Conservation (phyloP, 106 monocot species). For the Apostasia ramifera region DNA sequence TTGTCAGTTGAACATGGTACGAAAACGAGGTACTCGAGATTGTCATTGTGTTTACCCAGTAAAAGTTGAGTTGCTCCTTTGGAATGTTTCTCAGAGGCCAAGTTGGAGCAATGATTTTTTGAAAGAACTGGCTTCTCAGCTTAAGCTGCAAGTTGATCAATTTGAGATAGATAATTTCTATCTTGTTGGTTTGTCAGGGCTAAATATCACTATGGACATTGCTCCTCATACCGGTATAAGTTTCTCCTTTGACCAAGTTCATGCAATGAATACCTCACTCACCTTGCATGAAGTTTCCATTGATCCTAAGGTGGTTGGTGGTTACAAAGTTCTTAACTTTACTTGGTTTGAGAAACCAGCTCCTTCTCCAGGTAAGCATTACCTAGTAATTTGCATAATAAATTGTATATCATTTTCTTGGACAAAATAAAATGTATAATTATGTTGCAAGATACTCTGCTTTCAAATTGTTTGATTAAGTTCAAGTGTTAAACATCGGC, state of each 20-base stretch:
- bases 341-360: conserved; percentile 69
- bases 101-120: conserved; percentile 90
- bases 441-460: not conserved
- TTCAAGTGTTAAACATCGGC: not conserved
- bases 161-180: conserved; percentile 94
- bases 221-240: conserved; percentile 73
- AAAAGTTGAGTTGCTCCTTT: conserved; percentile 69
- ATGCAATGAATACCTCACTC: conserved; percentile 53
- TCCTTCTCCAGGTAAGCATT: conserved; percentile 72
- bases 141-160: conserved; percentile 54
- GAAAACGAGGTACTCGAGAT: conserved; percentile 44
- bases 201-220: conserved; percentile 90
- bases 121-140: conserved; percentile 73
- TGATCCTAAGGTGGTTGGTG: conserved; percentile 65
- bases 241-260: conserved; percentile 54
- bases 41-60: conserved; percentile 93
- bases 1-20: conserved; percentile 78
- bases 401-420: not conserved
- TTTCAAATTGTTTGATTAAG: not conserved
- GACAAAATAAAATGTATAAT: not conserved
- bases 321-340: conserved; percentile 75
- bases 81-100: conserved; percentile 74
- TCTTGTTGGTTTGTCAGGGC: conserved; percentile 81
- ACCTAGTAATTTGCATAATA: too few relatives aligned
- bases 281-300: conserved; percentile 46